Evolutionary conservation across 495 filamentous ascomycete genomes (phyloP).

Genomic region (Penicillium dipodomyicola): DNA sequence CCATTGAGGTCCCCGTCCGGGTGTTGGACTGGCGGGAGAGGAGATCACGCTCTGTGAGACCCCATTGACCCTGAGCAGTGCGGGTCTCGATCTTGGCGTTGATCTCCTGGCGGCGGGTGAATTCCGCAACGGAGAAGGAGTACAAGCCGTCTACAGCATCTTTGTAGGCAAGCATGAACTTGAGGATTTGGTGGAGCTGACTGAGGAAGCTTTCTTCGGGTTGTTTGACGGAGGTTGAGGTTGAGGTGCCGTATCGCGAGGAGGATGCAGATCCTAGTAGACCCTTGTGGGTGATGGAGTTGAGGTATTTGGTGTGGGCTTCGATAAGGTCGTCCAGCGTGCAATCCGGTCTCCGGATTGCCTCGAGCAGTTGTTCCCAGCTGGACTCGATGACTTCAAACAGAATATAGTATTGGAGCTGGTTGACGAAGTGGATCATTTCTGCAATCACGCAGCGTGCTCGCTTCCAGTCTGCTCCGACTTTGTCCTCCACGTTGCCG

Average conservation of each 20-base stretch:
- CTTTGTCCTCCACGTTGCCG: constrained; percentile 70
- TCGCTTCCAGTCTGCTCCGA: constrained; percentile 83
- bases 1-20: constrained; percentile 28
- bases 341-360: constrained; percentile 73
- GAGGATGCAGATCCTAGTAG: constrained; percentile 69
- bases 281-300: constrained; percentile 93
- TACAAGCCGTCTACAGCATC: constrained; percentile 94
- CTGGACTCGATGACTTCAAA: constrained; percentile 96
- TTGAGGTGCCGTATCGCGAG: constrained; percentile 38
- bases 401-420: constrained; percentile 97
- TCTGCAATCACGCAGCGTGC: constrained; percentile 86
- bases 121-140: constrained; percentile 88
- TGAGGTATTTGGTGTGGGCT: constrained; percentile 87
- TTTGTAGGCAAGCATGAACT: constrained; percentile 90
- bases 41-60: constrained; percentile 56
- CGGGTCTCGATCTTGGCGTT: constrained; percentile 68
- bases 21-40: constrained; percentile 28
- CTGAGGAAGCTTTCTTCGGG: constrained; percentile 81
- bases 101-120: constrained; percentile 82
- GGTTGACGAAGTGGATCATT: constrained; percentile 97
- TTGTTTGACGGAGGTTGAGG: constrained; percentile 45
- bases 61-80: constrained; percentile 61
- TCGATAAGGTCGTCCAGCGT: constrained; percentile 94
- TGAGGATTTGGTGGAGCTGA: constrained; percentile 88
- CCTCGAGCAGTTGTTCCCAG: constrained; percentile 83